A percentile compares a stretch with the other conserved stretches of the same genome.
Evolutionary conservation across 73 alveolate genomes (phyloP).

Genomic region (Breviolum minutum): DNA sequence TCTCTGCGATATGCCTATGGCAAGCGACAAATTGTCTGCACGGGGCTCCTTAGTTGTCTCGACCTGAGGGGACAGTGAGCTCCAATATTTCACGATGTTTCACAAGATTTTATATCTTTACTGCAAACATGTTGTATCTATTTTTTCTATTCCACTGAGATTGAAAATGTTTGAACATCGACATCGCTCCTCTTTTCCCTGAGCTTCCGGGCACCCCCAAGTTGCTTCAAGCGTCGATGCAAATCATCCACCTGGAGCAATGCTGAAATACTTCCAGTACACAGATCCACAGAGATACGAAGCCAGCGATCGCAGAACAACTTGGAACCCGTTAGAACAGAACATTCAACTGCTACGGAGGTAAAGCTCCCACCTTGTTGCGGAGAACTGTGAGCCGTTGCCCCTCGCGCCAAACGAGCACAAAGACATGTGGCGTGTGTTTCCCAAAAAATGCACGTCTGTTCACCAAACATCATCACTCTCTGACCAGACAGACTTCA

Average conservation of each 20-base stretch:
- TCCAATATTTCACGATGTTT: too few species aligned
- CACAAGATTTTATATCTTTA: too few species aligned
- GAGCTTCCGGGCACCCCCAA: conserved; percentile 10
- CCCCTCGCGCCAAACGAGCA: neutral
- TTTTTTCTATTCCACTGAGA: too few species aligned
- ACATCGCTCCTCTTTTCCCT: neutral
- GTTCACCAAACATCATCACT: neutral
- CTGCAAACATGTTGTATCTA: too few species aligned
- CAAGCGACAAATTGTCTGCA: neutral
- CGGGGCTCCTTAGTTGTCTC: too few species aligned
- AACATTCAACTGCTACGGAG: neutral
- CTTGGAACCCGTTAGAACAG: neutral
- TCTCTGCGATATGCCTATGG: too few species aligned
- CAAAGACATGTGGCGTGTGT: neutral
- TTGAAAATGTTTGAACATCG: too few species aligned
- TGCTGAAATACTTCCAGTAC: neutral
- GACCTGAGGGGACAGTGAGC: too few species aligned
- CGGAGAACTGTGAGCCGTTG: conserved; percentile 56
- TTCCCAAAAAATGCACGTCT: neutral
- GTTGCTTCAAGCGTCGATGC: conserved; percentile 69
- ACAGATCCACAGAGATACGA: neutral
- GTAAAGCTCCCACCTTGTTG: neutral
- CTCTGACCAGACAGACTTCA: neutral
- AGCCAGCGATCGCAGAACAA: neutral
- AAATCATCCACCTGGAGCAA: conserved; percentile 44